Evolutionary conservation across 345 rosid species (phyloP), one percentile per base, ranked within the genome.

Genomic region (Gossypium bickii): DNA sequence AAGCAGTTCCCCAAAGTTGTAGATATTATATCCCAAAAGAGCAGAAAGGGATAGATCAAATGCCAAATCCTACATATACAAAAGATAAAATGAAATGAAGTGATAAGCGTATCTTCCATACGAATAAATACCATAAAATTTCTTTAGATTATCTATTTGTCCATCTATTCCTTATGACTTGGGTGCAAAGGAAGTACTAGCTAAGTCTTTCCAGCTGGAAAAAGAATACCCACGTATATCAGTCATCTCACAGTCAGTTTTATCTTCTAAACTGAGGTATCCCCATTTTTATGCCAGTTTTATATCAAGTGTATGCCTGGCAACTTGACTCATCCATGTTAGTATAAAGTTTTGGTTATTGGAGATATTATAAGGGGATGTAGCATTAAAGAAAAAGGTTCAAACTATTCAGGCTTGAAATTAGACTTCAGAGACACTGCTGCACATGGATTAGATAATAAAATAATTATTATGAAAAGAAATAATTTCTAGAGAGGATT

Each of bases 11-110:
- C 98, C 99, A 65, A 93, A 95, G 88, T 95, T 95, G 90, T 91
- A 95, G 81, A 95, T 93, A 79, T 93, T 91, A 76, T 95, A 98
- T 79, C 99, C 99, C 86, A 95, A 85, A 77, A 95, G 88, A 18
- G 99, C 99, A 76, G 99, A 90, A 63, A 95, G 97, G 66, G 99
- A 95, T 52, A 95, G 85, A 82, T 95, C 99, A 60, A 93, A 95
- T 48, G 97, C 98, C 97, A 95, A 85, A 84, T 95, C 99, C 98
- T 95, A 73, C 75, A 82, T 72, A 71, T 10, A 47, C 3, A 53
- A 45, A 68, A 34, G 66, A 12, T 12, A 49, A 49, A 48, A 49
- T 51, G 47, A 64, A 60, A 38, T 2, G 5, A 16, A 71, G 41
- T 53, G 13, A 71, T 55, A 34, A 34, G 7, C 1, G 1, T 34